phyloP scores from a whole-genome alignment of 495 filamentous ascomycete species.

The Podospora appendiculata region DNA sequence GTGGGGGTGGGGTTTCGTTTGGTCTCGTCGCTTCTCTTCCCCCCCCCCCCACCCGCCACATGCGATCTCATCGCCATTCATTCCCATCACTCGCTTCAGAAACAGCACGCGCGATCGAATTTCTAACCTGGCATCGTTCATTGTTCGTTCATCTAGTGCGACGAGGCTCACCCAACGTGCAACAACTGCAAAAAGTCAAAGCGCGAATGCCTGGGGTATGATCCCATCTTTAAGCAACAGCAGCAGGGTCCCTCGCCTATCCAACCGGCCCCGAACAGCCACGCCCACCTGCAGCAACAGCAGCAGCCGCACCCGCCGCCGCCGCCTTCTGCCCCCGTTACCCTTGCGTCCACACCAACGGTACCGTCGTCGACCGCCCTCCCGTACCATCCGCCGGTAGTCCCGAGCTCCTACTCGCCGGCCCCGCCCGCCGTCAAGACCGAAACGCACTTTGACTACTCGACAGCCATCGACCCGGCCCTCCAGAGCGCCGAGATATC shows the following conservation, averaged over 20 bases:
- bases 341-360: slow-evolving; percentile 21
- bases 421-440: slow-evolving; percentile 51
- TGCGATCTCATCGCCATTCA: background rate
- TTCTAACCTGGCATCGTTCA: no score
- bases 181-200: slow-evolving; percentile 98
- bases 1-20: no score
- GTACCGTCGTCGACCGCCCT: slow-evolving; percentile 24
- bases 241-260: slow-evolving; percentile 69
- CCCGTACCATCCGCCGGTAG: slow-evolving; percentile 19
- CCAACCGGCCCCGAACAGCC: slow-evolving; percentile 52
- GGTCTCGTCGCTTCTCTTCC: background rate
- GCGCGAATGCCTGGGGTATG: slow-evolving; percentile 94
- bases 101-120: no score
- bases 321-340: slow-evolving; percentile 18
- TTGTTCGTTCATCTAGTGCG: slow-evolving; percentile 55
- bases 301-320: slow-evolving; percentile 21
- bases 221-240: slow-evolving; percentile 92
- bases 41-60: no score
- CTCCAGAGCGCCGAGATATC: slow-evolving; percentile 42
- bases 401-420: slow-evolving; percentile 26
- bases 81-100: no score
- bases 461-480: slow-evolving; percentile 67
- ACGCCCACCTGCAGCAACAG: slow-evolving; percentile 59
- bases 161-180: slow-evolving; percentile 90
- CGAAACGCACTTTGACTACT: slow-evolving; percentile 57